Evolutionary conservation across 345 rosid genomes (phyloP), one percentile per base, ranked within the genome.

Genomic region (Hypericum perforatum): DNA sequence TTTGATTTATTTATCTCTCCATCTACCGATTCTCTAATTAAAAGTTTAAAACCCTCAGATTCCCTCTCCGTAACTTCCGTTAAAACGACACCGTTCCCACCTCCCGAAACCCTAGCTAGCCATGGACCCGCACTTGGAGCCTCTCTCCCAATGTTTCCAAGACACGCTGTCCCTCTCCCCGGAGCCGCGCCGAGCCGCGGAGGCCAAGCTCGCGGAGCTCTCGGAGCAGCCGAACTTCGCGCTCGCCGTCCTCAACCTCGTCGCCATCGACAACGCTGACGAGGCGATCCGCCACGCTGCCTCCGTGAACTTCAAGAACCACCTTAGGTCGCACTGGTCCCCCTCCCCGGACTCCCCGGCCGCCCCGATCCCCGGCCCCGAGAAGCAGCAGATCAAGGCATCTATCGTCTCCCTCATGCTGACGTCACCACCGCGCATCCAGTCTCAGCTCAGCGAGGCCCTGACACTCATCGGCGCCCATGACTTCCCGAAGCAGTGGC

Each of bases 251-350:
- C 94, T 89, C 63, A 85, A 80, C 14, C 77, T 89, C 6, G 83
- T 89, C 9, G 89, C 95, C 3, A 87, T 84, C 44, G 76, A 82
- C 11, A 48, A 85, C 4, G 78, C 84, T 50, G 84, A 84, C 52
- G 95, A 94, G n/a, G 91, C 77, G 76, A 76, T 85, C 65, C 97
- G 97, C 55, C 91, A 82, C 39, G 86, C 99, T 7, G 97, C 99
- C 9, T 91, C 95, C 9, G 95, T 91, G 67, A 84, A 78, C 79
- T 87, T 91, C 64, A 91, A 91, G 74, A 91, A 91, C 61, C 95
- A 94, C 63, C 82, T 94, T 51, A 91, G 89, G 45, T 7, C 70
- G 12, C 95, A 94, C 22, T 94, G 99, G 99, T 67, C 68, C 0
- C 80, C 89, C 8, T 36, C 86, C 0, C 49, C 43, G 0, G 87